phyloP scores from a whole-genome alignment of 2,329 filamentous ascomycete species.

The Tolypocladium endophyticum region DNA sequence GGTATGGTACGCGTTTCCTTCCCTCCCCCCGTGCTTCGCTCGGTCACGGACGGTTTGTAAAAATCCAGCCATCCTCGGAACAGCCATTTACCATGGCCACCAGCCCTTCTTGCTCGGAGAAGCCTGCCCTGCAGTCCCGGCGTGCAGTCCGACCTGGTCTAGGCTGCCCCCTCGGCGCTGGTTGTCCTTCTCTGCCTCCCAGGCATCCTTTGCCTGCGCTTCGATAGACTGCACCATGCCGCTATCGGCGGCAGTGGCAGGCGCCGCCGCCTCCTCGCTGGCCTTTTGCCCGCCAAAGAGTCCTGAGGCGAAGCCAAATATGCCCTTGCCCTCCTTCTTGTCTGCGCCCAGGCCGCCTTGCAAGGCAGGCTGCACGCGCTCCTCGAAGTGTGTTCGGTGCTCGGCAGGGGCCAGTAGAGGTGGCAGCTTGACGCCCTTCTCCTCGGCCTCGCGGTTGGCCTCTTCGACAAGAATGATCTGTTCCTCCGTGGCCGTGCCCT shows the following conservation, averaged over 20 bases:
- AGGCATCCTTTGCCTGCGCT: conserved; percentile 31
- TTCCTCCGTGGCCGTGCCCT: conserved; percentile 43
- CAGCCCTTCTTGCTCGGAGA: conserved; percentile 34
- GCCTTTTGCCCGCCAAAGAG: conserved; percentile 13
- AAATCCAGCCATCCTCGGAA: not conserved
- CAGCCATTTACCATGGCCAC: conserved; percentile 28
- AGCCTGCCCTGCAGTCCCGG: conserved; percentile 11
- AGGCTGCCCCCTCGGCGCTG: conserved; percentile 39
- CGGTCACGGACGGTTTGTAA: not conserved
- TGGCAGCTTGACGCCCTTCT: conserved; percentile 35
- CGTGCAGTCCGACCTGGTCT: conserved; percentile 36
- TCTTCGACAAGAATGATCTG: conserved; percentile 48
- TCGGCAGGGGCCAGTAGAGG: conserved; percentile 37
- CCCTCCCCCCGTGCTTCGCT: conserved; percentile 4
- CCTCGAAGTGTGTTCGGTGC: conserved; percentile 24
- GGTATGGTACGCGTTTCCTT: conserved; percentile 27
- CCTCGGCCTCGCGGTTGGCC: conserved; percentile 37
- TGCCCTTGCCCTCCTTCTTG: conserved; percentile 19
- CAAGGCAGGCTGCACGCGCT: conserved; percentile 21
- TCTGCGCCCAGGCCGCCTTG: conserved; percentile 10
- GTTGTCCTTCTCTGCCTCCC: conserved; percentile 39
- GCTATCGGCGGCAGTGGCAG: conserved; percentile 1
- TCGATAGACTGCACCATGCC: conserved; percentile 14
- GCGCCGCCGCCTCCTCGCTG: conserved; percentile 1
- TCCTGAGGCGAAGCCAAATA: conserved; percentile 22